Percentiles rank a stretch among this genome's conserved stretches.
Conservation (phyloP, 306 rosid species). For the Gillenia trifoliata region DNA sequence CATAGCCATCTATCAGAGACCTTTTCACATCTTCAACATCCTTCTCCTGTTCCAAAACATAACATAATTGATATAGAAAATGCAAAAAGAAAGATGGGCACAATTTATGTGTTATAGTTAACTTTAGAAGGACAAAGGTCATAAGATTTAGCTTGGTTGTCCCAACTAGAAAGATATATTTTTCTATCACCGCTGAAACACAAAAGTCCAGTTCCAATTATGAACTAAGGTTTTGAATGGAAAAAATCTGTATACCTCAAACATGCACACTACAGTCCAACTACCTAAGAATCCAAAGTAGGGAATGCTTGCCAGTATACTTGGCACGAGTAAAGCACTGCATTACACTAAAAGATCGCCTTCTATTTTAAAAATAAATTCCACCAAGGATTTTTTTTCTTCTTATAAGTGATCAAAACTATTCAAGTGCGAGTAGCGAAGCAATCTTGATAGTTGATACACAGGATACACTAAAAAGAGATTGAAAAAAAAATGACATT, state of each 20-base stretch:
- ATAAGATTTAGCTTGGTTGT: background rate
- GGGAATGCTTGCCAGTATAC: background rate
- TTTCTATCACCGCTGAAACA: too few relatives aligned
- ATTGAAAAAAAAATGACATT: background rate
- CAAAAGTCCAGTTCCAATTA: background rate
- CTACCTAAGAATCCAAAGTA: background rate
- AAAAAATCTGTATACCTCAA: background rate
- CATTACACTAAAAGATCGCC: background rate
- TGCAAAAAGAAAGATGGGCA: background rate
- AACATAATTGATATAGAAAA: conserved; percentile 6
- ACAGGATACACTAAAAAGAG: background rate
- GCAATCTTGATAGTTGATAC: background rate
- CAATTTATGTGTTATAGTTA: background rate
- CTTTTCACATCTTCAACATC: conserved; percentile 53
- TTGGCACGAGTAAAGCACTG: background rate
- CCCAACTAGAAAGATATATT: background rate
- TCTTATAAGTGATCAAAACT: background rate
- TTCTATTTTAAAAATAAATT: background rate
- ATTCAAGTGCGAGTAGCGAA: background rate
- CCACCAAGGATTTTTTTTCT: background rate
- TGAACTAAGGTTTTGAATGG: background rate
- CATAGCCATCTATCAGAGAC: conserved; percentile 66
- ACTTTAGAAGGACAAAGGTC: background rate
- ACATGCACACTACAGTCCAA: background rate
- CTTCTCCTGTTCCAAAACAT: conserved; percentile 62